phyloP scores from a whole-genome alignment of 495 filamentous ascomycete species.

The Lichina pygmaea region DNA sequence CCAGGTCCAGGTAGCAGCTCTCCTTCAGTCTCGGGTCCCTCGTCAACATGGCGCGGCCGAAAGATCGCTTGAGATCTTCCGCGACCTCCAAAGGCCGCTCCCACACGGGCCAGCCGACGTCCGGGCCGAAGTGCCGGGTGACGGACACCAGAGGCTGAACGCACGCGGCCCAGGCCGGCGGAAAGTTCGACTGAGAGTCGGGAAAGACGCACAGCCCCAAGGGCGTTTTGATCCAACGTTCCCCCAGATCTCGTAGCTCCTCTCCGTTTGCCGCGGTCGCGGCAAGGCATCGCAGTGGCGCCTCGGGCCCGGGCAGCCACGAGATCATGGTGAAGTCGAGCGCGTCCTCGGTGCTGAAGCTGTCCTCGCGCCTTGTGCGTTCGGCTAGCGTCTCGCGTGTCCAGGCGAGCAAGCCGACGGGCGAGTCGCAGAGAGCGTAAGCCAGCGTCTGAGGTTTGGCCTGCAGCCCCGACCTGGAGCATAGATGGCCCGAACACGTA shows the following conservation, averaged over 20 bases:
- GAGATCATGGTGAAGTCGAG: background rate
- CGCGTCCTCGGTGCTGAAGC: background rate
- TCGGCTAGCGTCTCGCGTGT: background rate
- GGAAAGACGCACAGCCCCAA: background rate
- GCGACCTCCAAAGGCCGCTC: background rate
- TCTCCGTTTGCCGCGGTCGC: background rate
- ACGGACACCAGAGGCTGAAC: background rate
- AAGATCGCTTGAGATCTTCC: background rate
- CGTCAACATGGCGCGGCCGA: background rate
- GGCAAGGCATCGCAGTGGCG: background rate
- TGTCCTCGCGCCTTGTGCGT: background rate
- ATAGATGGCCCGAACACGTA: background rate
- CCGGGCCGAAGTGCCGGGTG: background rate
- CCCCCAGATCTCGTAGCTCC: background rate
- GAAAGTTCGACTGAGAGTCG: background rate
- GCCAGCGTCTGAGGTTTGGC: constrained; percentile 16
- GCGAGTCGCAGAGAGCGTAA: constrained; percentile 26
- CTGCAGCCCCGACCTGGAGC: background rate
- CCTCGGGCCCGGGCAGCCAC: background rate
- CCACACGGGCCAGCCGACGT: background rate
- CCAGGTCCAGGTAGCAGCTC: background rate
- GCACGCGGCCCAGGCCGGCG: background rate
- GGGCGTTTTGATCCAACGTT: background rate
- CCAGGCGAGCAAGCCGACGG: constrained; percentile 19
- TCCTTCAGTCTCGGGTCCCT: background rate